Evolutionary conservation across 208 protist species (phyloP), one percentile per base, ranked within the genome.

Genomic region (Trypanosoma melophagium): DNA sequence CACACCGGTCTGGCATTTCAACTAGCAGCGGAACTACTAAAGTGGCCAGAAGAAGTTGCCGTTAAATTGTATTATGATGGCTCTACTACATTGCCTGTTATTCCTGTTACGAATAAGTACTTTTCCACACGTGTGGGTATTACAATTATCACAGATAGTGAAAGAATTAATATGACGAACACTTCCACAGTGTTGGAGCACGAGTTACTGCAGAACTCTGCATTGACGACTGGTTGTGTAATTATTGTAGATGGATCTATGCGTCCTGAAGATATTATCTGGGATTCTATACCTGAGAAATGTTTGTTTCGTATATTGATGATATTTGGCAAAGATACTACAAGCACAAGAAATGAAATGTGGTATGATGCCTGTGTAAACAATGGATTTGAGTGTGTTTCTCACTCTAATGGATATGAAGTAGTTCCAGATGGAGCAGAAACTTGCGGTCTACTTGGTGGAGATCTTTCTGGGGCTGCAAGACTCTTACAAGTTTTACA

Each of bases 401-500:
- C 51, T 7, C 77, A 79, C 35, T 16, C 2, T 40, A 64, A 56
- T 13, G 44, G 12, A 13, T 77, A 67, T 54, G 72, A 63, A 38
- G 66, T 74, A 38, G 19, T 69, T 8, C 60, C 51, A 41, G 45
- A 19, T 28, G 71, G 38, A 24, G 61, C 55, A 10, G 66, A 60
- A 21, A 51, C 24, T 0, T 51, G 62, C 17, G 82, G 82, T 9
- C 49, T 92, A 49, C 80, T 88, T 13, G 67, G 67, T 10, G 77
- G 69, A 3, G 71, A 80, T 19, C 64, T 87, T 24, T 2, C 16
- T 10, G 86, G 86, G 0, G 75, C 76, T 0, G 70, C 76, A 49
- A 73, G 86, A 10, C 59, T 92, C 0, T 71, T 76, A 19, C 80
- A 89, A 49, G 59, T 92, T 22, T 60, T 92, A 16, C 75, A 80